phyloP scores from a whole-genome alignment of 768 basidiomycete species.

The Daedaleopsis sinensis region DNA sequence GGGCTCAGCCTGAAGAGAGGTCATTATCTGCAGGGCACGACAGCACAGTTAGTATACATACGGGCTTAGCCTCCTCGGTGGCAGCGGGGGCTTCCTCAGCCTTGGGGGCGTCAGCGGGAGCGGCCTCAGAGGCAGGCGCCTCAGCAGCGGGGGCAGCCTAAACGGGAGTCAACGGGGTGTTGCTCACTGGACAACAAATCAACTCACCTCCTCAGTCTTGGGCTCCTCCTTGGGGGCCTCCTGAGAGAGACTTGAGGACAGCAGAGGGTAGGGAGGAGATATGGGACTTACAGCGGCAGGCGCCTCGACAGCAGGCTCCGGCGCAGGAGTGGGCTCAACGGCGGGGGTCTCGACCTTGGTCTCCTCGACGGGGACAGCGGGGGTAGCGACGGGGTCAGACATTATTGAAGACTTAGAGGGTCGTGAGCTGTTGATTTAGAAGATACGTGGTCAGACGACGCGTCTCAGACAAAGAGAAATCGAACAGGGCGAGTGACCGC shows the following conservation, averaged over 20 bases:
- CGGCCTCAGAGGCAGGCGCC: constrained; percentile 30
- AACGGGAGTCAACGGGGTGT: constrained; percentile 2
- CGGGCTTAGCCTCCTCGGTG: constrained; percentile 48
- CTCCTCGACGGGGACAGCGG: constrained; percentile 55
- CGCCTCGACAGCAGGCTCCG: constrained; percentile 45
- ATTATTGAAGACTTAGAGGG: constrained; percentile 64
- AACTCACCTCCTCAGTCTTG: constrained; percentile 40
- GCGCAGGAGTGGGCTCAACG: constrained; percentile 37
- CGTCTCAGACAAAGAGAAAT: constrained; percentile 1
- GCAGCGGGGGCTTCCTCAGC: constrained; percentile 38
- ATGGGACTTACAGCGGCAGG: constrained; percentile 37
- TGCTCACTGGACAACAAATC: neutral
- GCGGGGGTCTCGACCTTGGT: constrained; percentile 50
- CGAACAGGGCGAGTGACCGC: no score
- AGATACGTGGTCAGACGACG: constrained; percentile 25
- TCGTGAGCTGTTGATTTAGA: constrained; percentile 49
- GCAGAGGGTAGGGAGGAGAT: neutral
- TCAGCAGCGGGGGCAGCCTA: constrained; percentile 42
- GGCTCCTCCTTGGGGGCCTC: constrained; percentile 47
- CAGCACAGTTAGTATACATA: constrained; percentile 21
- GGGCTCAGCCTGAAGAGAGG: constrained; percentile 44
- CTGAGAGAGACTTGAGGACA: constrained; percentile 19
- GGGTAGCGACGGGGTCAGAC: constrained; percentile 70
- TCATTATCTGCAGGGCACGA: neutral
- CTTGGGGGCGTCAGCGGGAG: constrained; percentile 33